These are phyloP conservation scores for Cryptococcus sp. DNA, from an alignment of 1,284 basidiomycete species.

Conservation along the genomic window DNA sequence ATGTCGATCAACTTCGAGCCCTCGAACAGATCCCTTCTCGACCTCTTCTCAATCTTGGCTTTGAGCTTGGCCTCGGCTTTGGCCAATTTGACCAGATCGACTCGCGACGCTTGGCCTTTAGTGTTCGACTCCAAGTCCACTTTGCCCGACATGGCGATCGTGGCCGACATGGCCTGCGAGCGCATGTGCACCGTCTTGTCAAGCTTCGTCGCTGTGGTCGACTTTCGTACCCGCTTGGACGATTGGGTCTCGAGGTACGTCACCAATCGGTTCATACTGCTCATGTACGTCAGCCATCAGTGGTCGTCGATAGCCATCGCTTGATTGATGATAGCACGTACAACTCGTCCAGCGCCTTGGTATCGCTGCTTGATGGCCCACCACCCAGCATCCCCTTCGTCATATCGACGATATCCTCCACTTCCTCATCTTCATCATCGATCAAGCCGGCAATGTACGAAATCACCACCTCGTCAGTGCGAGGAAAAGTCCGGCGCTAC, in stretches of 20 bases:
- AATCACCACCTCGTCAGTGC: conserved; percentile 90
- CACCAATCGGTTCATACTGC: conserved; percentile 62
- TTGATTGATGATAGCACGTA: conserved; percentile 21
- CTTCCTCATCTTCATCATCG: conserved; percentile 87
- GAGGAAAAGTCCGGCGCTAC: conserved; percentile 69
- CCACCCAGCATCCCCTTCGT: conserved; percentile 68
- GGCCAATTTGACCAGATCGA: conserved; percentile 97
- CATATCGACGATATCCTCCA: conserved; percentile 78
- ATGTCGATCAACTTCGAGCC: conserved; percentile 93
- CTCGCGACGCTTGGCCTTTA: conserved; percentile 90
- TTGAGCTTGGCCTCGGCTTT: conserved; percentile 98
- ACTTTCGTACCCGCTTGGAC: conserved; percentile 58
- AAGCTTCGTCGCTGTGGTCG: conserved; percentile 64
- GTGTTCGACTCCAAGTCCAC: conserved; percentile 93
- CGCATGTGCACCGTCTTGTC: conserved; percentile 97
- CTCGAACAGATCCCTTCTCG: conserved; percentile 83
- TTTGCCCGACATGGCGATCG: conserved; percentile 78
- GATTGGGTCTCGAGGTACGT: conserved; percentile 68
- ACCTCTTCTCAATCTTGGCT: conserved; percentile 90
- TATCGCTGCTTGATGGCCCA: conserved; percentile 14
- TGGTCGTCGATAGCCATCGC: background rate
- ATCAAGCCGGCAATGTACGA: conserved; percentile 89
- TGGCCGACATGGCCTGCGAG: conserved; percentile 73
- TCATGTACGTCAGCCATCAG: conserved; percentile 43
- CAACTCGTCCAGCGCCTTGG: conserved; percentile 33